Conservation (phyloP, 306 rosid genomes). For the Abrus pulchellus region DNA sequence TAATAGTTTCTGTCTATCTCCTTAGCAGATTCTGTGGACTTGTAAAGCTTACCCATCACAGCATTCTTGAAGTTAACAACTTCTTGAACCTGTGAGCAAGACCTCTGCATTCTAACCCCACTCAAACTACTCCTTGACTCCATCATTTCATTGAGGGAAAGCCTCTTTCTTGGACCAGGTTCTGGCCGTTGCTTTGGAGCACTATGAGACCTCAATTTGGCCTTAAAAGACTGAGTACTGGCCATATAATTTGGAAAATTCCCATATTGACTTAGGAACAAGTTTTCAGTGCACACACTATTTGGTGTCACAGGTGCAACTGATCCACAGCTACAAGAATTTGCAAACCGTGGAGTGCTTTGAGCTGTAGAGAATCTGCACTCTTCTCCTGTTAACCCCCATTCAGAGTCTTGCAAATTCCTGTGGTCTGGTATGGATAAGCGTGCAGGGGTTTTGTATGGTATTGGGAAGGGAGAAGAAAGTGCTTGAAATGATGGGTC, state of each 20-base stretch:
- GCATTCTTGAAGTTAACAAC: conserved; percentile 81
- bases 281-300: conserved; percentile 60
- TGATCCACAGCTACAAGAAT: conserved; percentile 56
- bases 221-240: conserved; percentile 77
- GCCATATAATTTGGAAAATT: conserved; percentile 80
- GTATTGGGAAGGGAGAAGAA: conserved; percentile 66
- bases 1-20: conserved; percentile 48
- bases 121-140: conserved; percentile 80
- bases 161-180: conserved; percentile 65
- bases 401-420: conserved; percentile 65
- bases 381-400: conserved; percentile 79
- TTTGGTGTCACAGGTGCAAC: conserved; percentile 61
- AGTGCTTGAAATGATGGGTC: conserved; percentile 59
- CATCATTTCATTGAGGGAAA: conserved; percentile 75
- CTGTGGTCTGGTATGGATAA: conserved; percentile 58
- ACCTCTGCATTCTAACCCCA: conserved; percentile 85
- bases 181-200: conserved; percentile 96
- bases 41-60: conserved; percentile 76
- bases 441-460: conserved; percentile 55
- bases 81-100: conserved; percentile 83
- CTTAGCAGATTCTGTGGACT: conserved; percentile 56
- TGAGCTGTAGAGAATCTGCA: conserved; percentile 87
- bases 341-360: conserved; percentile 79
- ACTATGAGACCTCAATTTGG: conserved; percentile 87
- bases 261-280: conserved; percentile 52